These are phyloP conservation scores for Karstenula rhodostoma DNA, from an alignment of 2,329 filamentous ascomycete genomes.

Conservation along the genomic window DNA sequence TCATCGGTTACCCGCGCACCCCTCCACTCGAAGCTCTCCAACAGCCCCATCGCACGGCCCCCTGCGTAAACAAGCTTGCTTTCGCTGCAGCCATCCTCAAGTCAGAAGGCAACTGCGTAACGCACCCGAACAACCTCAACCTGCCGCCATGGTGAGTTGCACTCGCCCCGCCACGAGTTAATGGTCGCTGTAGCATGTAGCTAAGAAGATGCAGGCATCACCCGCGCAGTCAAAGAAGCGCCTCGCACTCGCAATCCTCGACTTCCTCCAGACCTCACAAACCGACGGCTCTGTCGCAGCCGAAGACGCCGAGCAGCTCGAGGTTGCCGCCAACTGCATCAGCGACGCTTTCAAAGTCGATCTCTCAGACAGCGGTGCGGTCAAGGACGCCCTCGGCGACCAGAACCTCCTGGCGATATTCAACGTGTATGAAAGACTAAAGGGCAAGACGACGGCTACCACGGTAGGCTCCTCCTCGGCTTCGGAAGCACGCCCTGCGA, in stretches of 20 bases:
- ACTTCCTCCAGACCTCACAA: slow-evolving; percentile 86
- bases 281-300: slow-evolving; percentile 86
- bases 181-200: neutral
- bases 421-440: slow-evolving; percentile 94
- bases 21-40: neutral
- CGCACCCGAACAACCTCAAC: neutral
- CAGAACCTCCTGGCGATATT: slow-evolving; percentile 93
- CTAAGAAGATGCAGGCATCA: slow-evolving; percentile 30
- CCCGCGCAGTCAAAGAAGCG: slow-evolving; percentile 72
- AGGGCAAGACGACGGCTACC: slow-evolving; percentile 65
- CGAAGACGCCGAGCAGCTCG: slow-evolving; percentile 92
- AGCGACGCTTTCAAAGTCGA: slow-evolving; percentile 95
- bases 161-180: slow-evolving; percentile 23
- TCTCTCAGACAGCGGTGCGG: slow-evolving; percentile 74
- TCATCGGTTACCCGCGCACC: neutral
- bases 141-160: slow-evolving; percentile 41
- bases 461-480: slow-evolving; percentile 54
- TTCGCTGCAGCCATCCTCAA: neutral
- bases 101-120: neutral
- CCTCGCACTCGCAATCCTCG: slow-evolving; percentile 95
- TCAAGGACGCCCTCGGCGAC: slow-evolving; percentile 79
- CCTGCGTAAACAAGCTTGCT: neutral
- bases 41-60: neutral
- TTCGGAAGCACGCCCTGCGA: slow-evolving; percentile 51
- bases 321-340: slow-evolving; percentile 94